These are phyloP conservation scores for Colletotrichum sp. DNA, from an alignment of 2,329 filamentous ascomycete species.

Conservation along the genomic window DNA sequence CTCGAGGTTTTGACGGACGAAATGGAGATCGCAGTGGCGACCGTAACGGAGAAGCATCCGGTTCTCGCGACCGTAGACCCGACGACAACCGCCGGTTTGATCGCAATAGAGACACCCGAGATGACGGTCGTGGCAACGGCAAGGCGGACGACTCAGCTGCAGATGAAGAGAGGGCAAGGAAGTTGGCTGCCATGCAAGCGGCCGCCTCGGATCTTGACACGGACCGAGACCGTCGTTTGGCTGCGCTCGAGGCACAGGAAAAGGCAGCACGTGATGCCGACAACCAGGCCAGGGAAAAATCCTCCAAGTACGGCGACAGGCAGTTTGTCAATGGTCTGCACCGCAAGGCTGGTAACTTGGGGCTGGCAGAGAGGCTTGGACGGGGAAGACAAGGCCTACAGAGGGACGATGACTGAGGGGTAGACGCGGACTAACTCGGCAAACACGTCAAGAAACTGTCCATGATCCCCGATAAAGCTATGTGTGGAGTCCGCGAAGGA, in stretches of 20 bases:
- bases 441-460: background rate
- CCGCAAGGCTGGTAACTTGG: conserved; percentile 58
- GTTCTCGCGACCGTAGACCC: conserved; percentile 21
- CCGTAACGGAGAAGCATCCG: conserved; percentile 23
- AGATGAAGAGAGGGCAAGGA: conserved; percentile 67
- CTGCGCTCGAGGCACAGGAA: conserved; percentile 70
- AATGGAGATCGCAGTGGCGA: conserved; percentile 24
- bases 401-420: conserved; percentile 46
- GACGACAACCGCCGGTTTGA: conserved; percentile 22
- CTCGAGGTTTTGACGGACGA: conserved; percentile 17
- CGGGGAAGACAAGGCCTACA: conserved; percentile 50
- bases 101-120: conserved; percentile 19
- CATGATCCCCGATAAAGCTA: background rate
- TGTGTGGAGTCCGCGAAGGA: background rate
- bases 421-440: background rate
- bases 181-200: conserved; percentile 75
- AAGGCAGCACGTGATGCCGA: conserved; percentile 69
- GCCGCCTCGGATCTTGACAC: conserved; percentile 72
- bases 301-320: conserved; percentile 65
- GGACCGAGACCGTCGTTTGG: conserved; percentile 72
- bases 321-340: conserved; percentile 70
- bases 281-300: conserved; percentile 62
- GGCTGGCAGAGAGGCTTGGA: conserved; percentile 57
- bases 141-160: conserved; percentile 31
- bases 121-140: conserved; percentile 19